Conservation (phyloP, 192 early-diverging fungal genomes). For the Spizellomyces punctatus region DNA sequence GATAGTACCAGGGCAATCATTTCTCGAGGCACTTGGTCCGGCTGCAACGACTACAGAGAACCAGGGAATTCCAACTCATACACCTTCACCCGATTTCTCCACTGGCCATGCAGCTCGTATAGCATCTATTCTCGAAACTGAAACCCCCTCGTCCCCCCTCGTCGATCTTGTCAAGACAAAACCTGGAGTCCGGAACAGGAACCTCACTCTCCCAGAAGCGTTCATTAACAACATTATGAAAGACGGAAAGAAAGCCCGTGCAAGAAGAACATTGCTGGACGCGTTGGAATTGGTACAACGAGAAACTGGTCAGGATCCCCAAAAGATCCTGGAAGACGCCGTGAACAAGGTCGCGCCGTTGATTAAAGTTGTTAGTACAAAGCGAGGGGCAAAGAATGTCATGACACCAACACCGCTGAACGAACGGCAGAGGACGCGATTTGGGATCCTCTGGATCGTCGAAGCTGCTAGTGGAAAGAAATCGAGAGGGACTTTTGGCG, state of each 20-base stretch:
- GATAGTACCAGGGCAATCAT: too few relatives aligned
- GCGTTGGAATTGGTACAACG: conserved; percentile 70
- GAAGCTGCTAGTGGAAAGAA: conserved; percentile 69
- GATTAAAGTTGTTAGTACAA: conserved; percentile 68
- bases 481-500: conserved; percentile 63
- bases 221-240: conserved; percentile 90
- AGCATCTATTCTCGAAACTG: conserved; percentile 16
- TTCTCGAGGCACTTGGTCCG: too few relatives aligned
- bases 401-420: conserved; percentile 78
- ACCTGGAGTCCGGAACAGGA: conserved; percentile 1
- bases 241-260: conserved; percentile 85
- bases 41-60: too few relatives aligned
- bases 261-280: conserved; percentile 66
- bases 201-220: conserved; percentile 67
- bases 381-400: conserved; percentile 81
- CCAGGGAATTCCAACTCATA: too few relatives aligned
- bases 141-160: neutral
- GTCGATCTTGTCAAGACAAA: neutral
- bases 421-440: conserved; percentile 71
- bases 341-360: conserved; percentile 75
- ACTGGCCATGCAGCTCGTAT: conserved; percentile 30
- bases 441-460: conserved; percentile 86
- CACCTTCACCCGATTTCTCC: neutral
- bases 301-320: conserved; percentile 58
- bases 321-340: conserved; percentile 65